Evolutionary conservation across 257 asterid genomes (phyloP).

Genomic region (Asclepias syriaca): DNA sequence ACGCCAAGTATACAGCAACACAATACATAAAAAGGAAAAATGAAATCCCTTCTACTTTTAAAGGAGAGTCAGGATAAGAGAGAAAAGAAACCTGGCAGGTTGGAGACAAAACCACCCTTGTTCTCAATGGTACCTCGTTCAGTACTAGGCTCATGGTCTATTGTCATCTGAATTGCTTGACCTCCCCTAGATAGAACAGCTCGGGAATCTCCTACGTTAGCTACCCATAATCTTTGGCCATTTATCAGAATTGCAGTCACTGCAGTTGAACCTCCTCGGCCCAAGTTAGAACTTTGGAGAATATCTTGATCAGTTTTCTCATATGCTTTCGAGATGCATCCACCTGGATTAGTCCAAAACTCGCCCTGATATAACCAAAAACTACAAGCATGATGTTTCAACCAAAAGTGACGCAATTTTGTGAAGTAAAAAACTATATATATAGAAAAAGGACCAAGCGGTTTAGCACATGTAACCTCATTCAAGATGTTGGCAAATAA

Average conservation of each 20-base stretch:
- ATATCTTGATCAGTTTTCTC: constrained; percentile 37
- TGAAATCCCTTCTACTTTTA: neutral
- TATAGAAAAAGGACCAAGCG: neutral
- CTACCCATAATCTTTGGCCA: constrained; percentile 37
- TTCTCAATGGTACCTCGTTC: constrained; percentile 44
- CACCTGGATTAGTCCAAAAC: constrained; percentile 36
- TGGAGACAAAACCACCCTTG: constrained; percentile 46
- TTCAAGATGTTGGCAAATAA: constrained; percentile 35
- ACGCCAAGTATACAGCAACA: neutral
- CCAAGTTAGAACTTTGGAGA: constrained; percentile 34
- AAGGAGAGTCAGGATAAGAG: neutral
- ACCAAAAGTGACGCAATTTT: neutral
- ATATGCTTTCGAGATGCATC: constrained; percentile 31
- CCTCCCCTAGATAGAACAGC: constrained; percentile 43
- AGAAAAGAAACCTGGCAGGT: constrained; percentile 34
- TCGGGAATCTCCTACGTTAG: constrained; percentile 47
- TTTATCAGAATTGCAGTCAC: constrained; percentile 41
- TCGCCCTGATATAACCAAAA: constrained; percentile 23
- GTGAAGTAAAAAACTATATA: neutral
- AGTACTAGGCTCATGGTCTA: constrained; percentile 40
- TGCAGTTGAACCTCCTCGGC: constrained; percentile 47
- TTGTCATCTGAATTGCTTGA: constrained; percentile 39
- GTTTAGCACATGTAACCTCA: constrained; percentile 25
- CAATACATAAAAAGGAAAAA: neutral
- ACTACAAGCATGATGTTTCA: constrained; percentile 5